Evolutionary conservation across 1,284 basidiomycete species (phyloP).

Genomic region (Phellopilus nigrolimitatus): DNA sequence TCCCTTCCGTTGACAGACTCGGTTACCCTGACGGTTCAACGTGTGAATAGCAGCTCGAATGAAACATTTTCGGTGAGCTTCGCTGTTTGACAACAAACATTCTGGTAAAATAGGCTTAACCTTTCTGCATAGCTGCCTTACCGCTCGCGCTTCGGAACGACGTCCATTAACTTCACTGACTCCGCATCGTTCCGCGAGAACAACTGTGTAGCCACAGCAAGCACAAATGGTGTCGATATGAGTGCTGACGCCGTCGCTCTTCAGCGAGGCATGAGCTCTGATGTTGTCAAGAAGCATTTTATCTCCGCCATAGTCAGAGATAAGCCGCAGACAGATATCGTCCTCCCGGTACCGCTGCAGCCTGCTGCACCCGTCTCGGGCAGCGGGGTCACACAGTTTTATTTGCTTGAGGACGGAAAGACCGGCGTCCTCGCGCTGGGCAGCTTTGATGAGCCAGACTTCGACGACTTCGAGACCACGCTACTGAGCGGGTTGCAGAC

Average conservation of each 20-base stretch:
- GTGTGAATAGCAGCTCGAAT: slow-evolving; percentile 35
- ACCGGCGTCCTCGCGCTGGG: slow-evolving; percentile 57
- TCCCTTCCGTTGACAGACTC: slow-evolving; percentile 49
- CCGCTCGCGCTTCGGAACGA: slow-evolving; percentile 45
- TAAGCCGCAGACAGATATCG: slow-evolving; percentile 41
- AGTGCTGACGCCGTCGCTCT: slow-evolving; percentile 39
- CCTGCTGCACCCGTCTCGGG: slow-evolving; percentile 40
- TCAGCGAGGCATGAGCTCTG: slow-evolving; percentile 35
- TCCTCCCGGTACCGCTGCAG: slow-evolving; percentile 43
- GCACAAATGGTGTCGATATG: slow-evolving; percentile 49
- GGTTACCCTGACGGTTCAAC: slow-evolving; percentile 45
- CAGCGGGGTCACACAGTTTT: slow-evolving; percentile 51
- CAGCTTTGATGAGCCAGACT: slow-evolving; percentile 47
- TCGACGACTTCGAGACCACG: slow-evolving; percentile 38
- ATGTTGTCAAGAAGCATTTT: slow-evolving; percentile 36
- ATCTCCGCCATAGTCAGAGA: slow-evolving; percentile 49
- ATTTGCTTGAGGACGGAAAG: slow-evolving; percentile 46
- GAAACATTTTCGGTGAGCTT: slow-evolving; percentile 45
- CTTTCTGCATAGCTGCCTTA: slow-evolving; percentile 44
- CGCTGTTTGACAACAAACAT: no score
- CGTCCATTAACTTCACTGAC: slow-evolving; percentile 44
- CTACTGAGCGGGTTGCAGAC: slow-evolving; percentile 45
- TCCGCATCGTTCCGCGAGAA: slow-evolving; percentile 44
- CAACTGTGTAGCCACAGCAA: slow-evolving; percentile 46
- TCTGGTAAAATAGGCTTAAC: not conserved